Conservation (phyloP, 352 stramenopile species). For the Saprolegnia diclina region DNA sequence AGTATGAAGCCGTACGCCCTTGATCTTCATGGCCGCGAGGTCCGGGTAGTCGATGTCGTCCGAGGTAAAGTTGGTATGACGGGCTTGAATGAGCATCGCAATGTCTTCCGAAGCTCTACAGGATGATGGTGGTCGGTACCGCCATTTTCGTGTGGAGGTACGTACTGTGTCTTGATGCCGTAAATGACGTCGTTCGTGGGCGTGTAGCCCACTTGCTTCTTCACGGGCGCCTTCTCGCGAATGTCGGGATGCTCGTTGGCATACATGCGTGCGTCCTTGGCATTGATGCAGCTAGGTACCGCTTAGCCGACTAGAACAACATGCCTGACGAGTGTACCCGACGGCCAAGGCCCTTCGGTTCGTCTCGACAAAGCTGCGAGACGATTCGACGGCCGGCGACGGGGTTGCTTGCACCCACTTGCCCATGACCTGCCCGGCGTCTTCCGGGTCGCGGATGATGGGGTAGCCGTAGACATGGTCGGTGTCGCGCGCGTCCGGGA, state of each 20-base stretch:
- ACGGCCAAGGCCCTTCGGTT: conserved; percentile 59
- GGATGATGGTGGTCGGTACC: background rate
- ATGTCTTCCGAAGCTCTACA: conserved; percentile 68
- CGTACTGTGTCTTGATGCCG: conserved; percentile 74
- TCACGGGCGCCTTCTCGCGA: conserved; percentile 50
- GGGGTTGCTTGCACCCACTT: conserved; percentile 65
- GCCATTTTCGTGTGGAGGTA: background rate
- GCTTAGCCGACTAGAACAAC: no score
- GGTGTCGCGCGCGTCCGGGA: conserved; percentile 55
- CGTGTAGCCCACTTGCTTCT: conserved; percentile 49
- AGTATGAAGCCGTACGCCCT: conserved; percentile 73
- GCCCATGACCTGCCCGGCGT: conserved; percentile 60
- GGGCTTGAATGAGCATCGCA: conserved; percentile 57
- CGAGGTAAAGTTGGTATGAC: conserved; percentile 54
- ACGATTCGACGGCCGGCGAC: conserved; percentile 50
- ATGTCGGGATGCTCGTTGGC: conserved; percentile 70
- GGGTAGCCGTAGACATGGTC: conserved; percentile 65
- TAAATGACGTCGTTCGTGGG: conserved; percentile 53
- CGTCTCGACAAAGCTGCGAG: conserved; percentile 74
- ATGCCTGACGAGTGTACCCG: no score
- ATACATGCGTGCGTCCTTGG: conserved; percentile 51
- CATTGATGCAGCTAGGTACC: conserved; percentile 40
- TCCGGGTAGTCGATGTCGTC: conserved; percentile 72
- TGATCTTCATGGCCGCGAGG: conserved; percentile 72
- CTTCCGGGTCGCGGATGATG: conserved; percentile 62